Evolutionary conservation across 345 rosid genomes (phyloP), one percentile per base, ranked within the genome.

Genomic region (Gossypium australe): DNA sequence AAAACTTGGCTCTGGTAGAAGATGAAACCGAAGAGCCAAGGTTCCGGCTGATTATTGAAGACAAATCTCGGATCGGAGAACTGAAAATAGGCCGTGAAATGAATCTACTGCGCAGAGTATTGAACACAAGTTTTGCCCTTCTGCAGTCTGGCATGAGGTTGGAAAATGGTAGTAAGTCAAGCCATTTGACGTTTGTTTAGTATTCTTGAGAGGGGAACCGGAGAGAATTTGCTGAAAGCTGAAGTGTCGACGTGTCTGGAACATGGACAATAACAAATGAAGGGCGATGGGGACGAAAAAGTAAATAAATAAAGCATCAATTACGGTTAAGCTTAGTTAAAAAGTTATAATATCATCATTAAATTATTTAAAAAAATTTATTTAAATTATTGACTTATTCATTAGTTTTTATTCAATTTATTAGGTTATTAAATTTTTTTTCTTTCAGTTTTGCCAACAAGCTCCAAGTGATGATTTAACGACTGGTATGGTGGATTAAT

Each of bases 91-190:
- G 34, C 80, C 70, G 86, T 45, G 87, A 79, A 61, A 83, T 45
- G 77, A 81, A 75, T 57, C 66, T 76, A 1, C 67, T 82, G 57
- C 89, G 89, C 59, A 87, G 20, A 76, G 92, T 76, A 52, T 84
- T 81, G 48, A 88, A 61, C 0, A 84, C 84, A 8, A 81, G 80
- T 75, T 84, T 86, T 41, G 86, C 80, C 83, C 88, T 86, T 75
- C 80, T 70, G 80, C 78, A 85, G 82, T 70, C 83, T 7, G 86
- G 85, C 98, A 90, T 86, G 84, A 75, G 67, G n/a, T 70, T 56
- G 65, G 44, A 4, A 71, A 72, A 8, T 4, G 10, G 3, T 3
- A 41, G 11, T 17, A 2, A 4, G 17, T 25, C 20, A 12, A 51
- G 13, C 51, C 55, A 45, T 25, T 25, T 22, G 34, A 29, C 2